Base-by-base conservation (phyloP, 768 basidiomycete species). In the Boletus rubescentipes region DNA sequence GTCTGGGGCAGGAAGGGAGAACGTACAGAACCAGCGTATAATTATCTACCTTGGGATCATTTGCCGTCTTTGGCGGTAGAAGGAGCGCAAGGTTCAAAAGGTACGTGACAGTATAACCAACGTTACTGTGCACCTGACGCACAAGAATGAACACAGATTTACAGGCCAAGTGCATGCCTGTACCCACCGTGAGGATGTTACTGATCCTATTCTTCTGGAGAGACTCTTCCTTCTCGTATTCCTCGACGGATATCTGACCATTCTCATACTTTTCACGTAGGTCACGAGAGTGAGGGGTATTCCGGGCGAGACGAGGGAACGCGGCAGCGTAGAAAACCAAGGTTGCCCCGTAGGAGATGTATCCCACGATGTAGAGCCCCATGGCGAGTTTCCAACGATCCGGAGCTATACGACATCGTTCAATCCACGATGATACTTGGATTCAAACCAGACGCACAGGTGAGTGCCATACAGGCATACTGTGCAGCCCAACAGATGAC, bases 121-220 rank as follows among this genome's bases (percentile, higher is more conserved):
- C 76, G 56, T 90, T 89, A 61, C 85, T 87, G 64, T 90, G 88
- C 48, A 78, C 81, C 89, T 89, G 46, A 49, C 29, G 37, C 16
- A 30, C 43, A 38, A 30, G 11, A 11, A 20, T 38, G 20, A 42
- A 36, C 21, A 23, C 23, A 31, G 2, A 35, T 1, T 11, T 20
- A n/a, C 15, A 41, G 23, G n/a, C 21, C 34, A 6, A 3, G 16
- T 2, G 6, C 5, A 30, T 35, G 20, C n/a, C 9, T 9, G 16
- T 4, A 59, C 78, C 44, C 43, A 90, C 90, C 39, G 87, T 91
- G 63, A 86, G 88, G 58, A 91, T 88, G 61, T 91, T 92, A 63
- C 90, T 89, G 53, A 93, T 87, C 57, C 85, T 73, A 56, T 91
- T 93, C 78, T 91, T 91, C 72, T 92, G 88, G 40, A 92, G 61